Evolutionary conservation across 2,329 filamentous ascomycete genomes (phyloP), one percentile per base, ranked within the genome.

Genomic region (Dactylellina haptotyla): DNA sequence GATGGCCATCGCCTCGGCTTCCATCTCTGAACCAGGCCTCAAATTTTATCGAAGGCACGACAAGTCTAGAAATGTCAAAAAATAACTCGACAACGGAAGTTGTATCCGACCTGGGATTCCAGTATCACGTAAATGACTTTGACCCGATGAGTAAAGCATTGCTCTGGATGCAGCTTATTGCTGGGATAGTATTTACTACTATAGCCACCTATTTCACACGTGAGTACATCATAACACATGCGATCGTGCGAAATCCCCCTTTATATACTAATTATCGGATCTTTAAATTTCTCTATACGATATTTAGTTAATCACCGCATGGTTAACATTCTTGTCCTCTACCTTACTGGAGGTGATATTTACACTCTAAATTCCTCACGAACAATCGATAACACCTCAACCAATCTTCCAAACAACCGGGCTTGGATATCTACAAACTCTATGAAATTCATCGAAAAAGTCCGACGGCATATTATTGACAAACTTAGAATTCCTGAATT

Each of bases 81-180:
- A n/a, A 32, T 4, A 37, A 34, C 14, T 26, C 46, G 2, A 34
- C n/a, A 30, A n/a, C 23, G 4, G 30, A 63, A 5, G 16, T 16
- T 28, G 20, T 10, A 43, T 6, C 41, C n/a, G 23, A 46, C n/a
- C n/a, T n/a, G 3, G 12, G 16, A 10, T 20, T 28, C 30, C 37
- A 37, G 12, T 18, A 10, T 34, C 18, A 34, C 16, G 12, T 10
- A 4, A 54, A 66, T 18, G 53, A 61, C 6, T 61, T 48, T 10
- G 50, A 51, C 25, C 56, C 61, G 4, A 61, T 73, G 39, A 56
- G 56, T 32, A 73, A 61, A 32, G 54, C 61, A 4, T 18, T 66
- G 16, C 48, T 66, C 3, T 73, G 69, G 69, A 73, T 73, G 61
- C 69, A 73, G n/a, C 61, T 73, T 28, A 61, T 73, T 18, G 69